A percentile compares a stretch with the other conserved stretches of the same genome.
Conservation (phyloP, 768 basidiomycete species). For the Lactarius deliciosus region DNA sequence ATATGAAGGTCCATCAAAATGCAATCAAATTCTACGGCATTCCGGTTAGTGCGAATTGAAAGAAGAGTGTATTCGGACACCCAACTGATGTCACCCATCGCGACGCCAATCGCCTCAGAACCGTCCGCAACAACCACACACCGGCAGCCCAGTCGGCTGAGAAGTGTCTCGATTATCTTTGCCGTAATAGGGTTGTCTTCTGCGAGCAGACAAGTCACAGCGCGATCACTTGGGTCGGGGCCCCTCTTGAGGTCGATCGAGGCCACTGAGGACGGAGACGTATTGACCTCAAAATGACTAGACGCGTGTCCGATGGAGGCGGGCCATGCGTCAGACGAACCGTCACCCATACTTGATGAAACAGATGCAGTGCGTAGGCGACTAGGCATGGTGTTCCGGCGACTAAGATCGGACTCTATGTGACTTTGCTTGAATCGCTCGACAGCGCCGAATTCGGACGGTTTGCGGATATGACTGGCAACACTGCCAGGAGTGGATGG, state of each 20-base stretch:
- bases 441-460: conserved; percentile 84
- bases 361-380: conserved; percentile 84
- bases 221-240: conserved; percentile 77
- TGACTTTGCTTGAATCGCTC: conserved; percentile 87
- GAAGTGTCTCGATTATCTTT: conserved; percentile 93
- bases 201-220: conserved; percentile 91
- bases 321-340: conserved; percentile 75
- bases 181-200: conserved; percentile 98
- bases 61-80: conserved; percentile 30
- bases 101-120: conserved; percentile 94
- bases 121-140: conserved; percentile 96
- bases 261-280: conserved; percentile 82
- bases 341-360: conserved; percentile 72
- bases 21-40: conserved; percentile 82
- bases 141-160: conserved; percentile 92
- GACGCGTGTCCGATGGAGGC: conserved; percentile 53
- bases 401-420: conserved; percentile 64
- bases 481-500: conserved; percentile 70
- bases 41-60: conserved; percentile 13
- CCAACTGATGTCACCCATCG: conserved; percentile 93
- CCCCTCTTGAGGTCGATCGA: conserved; percentile 78
- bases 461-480: conserved; percentile 71
- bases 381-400: conserved; percentile 83
- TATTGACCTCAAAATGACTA: conserved; percentile 55
- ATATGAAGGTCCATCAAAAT: conserved; percentile 95